Evolutionary conservation across 108 stramenopile genomes (phyloP).

Genomic region (Poteriospumella lacustris): DNA sequence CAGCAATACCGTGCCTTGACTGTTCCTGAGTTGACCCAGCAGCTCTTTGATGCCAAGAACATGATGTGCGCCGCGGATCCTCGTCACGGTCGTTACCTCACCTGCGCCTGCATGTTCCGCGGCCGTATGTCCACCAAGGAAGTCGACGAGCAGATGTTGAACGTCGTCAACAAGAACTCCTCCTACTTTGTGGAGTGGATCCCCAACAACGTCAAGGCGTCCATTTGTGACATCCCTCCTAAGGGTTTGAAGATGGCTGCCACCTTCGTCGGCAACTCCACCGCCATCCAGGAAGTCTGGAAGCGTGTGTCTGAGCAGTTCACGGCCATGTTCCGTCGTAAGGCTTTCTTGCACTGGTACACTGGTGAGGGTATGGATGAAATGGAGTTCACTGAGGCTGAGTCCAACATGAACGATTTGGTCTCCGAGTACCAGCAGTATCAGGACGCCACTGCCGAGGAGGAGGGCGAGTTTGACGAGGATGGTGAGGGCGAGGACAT

Average conservation of each 20-base stretch:
- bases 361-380: slow-evolving; percentile 73
- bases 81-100: slow-evolving; percentile 67
- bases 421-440: slow-evolving; percentile 79
- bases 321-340: slow-evolving; percentile 85
- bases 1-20: slow-evolving; percentile 66
- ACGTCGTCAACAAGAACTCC: slow-evolving; percentile 21
- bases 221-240: slow-evolving; percentile 34
- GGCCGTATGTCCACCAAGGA: slow-evolving; percentile 51
- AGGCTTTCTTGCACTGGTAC: slow-evolving; percentile 88
- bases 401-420: slow-evolving; percentile 72
- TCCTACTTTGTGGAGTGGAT: slow-evolving; percentile 39
- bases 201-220: slow-evolving; percentile 41
- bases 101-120: slow-evolving; percentile 66
- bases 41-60: slow-evolving; percentile 69
- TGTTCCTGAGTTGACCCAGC: slow-evolving; percentile 69
- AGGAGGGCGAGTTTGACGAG: slow-evolving; percentile 69
- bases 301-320: slow-evolving; percentile 82
- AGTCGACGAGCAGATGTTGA: slow-evolving; percentile 25
- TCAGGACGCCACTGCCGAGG: slow-evolving; percentile 76
- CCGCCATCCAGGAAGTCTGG: slow-evolving; percentile 85
- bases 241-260: slow-evolving; percentile 35
- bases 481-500: slow-evolving; percentile 50
- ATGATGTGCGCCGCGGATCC: slow-evolving; percentile 74
- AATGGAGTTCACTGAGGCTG: slow-evolving; percentile 79
- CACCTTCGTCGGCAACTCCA: slow-evolving; percentile 89